Conservation (phyloP, 31 red algal species). For the Pterothamnion heteromorphum region DNA sequence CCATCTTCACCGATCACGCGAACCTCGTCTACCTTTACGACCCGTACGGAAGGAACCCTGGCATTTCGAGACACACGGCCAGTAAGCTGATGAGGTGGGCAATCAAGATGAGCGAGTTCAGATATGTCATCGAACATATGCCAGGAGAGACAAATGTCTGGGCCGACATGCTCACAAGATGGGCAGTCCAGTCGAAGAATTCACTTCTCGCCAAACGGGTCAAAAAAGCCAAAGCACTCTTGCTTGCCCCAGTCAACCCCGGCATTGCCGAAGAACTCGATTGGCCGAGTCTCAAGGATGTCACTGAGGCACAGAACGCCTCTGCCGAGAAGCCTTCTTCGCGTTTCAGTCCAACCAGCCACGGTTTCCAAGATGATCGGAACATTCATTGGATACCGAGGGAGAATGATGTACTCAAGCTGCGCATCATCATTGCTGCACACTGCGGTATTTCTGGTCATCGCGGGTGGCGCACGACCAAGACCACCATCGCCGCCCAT, state of each 20-base stretch:
- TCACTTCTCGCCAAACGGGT: not conserved
- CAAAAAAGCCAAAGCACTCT: not conserved
- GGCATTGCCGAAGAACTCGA: not conserved
- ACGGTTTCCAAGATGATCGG: not conserved
- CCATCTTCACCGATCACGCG: slow-evolving; percentile 50
- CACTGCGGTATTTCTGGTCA: slow-evolving; percentile 21
- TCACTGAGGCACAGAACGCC: not conserved
- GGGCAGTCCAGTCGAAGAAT: not conserved
- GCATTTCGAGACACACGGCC: not conserved
- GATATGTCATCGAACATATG: slow-evolving; percentile 45
- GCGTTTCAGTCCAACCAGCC: not conserved
- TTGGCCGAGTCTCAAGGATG: slow-evolving; percentile 31
- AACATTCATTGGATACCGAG: not conserved
- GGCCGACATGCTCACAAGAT: slow-evolving; percentile 37
- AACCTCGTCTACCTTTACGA: slow-evolving; percentile 53
- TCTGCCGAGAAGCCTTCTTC: not conserved
- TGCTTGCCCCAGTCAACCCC: not conserved
- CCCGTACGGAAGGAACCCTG: slow-evolving; percentile 17
- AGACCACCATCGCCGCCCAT: not conserved
- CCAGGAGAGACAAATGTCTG: slow-evolving; percentile 38
- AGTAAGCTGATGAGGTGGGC: slow-evolving; percentile 34
- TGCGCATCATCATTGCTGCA: slow-evolving; percentile 27
- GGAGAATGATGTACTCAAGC: not conserved
- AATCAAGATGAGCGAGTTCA: slow-evolving; percentile 26
- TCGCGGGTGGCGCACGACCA: not conserved